Base-by-base conservation (phyloP, 2,329 filamentous ascomycete species). In the Xylaria sp. region DNA sequence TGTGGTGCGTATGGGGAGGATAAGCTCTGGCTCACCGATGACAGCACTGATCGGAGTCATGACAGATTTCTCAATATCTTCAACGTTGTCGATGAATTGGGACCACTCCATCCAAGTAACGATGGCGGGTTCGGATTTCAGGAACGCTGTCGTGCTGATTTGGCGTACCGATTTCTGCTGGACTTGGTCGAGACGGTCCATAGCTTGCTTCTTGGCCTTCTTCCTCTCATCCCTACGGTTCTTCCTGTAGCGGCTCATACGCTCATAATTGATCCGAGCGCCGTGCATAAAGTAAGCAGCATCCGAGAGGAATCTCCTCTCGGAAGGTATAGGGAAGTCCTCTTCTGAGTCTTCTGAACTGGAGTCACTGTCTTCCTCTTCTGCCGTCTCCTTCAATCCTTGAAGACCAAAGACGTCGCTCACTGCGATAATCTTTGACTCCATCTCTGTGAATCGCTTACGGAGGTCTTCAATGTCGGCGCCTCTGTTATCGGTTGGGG, bases 1-100 rank as follows among this genome's bases (percentile, higher is more conserved):
- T 20, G 9, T 10, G 15, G 6, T 0, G n/a, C 7, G 17, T n/a
- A 9, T 1, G 42, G n/a, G 7, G 3, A 23, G 42, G 2, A 46
- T 46, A 11, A 57, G n/a, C n/a, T 57, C 53, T 40, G 53, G 53
- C 20, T 57, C 53, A 11, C 53, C 33, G 20, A 40, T 26, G 33
- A 26, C 33, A 11, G 36, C 33, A 10, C 9, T 3, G 20, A 57
- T 57, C 53, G 53, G 53, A 4, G 33, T 17, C 53, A 57, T 38
- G n/a, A 26, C 1, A 57, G n/a, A 57, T 11, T 38, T 26, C 3
- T 40, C 53, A 4, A 15, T 0, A 2, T 40, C 53, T 26, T 7
- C 33, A 28, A 28, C 4, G 26, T 2, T 28, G 26, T 28, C 4
- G 26, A 4, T 28, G 26, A 28, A 28, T 28, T 28, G 26, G 4